Percentiles rank a stretch among this genome's conserved stretches.
Conservation (phyloP, 78 protist species). For the Chrysochromulina parva region DNA sequence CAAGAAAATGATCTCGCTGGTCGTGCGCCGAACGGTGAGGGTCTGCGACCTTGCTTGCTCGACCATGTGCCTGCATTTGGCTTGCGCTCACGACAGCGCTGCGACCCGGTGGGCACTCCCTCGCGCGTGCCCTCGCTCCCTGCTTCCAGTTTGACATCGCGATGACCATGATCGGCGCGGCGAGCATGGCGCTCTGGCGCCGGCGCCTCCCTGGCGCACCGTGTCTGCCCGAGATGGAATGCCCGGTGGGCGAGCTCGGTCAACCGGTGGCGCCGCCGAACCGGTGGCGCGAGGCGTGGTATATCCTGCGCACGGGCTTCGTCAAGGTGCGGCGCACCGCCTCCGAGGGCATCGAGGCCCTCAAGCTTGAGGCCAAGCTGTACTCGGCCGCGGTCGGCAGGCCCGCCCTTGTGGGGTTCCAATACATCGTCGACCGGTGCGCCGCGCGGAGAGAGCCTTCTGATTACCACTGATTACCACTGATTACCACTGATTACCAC, state of each 20-base stretch:
- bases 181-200: not conserved
- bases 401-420: not conserved
- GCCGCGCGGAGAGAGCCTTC: too few relatives aligned
- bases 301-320: not conserved
- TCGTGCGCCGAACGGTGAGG: not conserved
- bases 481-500: too few relatives aligned
- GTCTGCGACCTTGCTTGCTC: too few relatives aligned
- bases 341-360: slow-evolving; percentile 3
- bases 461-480: too few relatives aligned
- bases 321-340: not conserved
- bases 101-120: too few relatives aligned
- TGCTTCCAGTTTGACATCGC: not conserved
- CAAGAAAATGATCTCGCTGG: not conserved
- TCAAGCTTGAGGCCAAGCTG: not conserved
- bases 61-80: too few relatives aligned
- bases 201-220: not conserved
- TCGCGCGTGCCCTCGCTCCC: too few relatives aligned
- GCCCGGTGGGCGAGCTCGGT: too few relatives aligned
- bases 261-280: too few relatives aligned
- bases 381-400: not conserved
- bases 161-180: not conserved
- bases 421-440: not conserved
- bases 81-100: too few relatives aligned
- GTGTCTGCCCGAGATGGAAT: not conserved
- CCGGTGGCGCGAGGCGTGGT: not conserved